phyloP scores from a whole-genome alignment of 2,329 filamentous ascomycete species.

The Curvularia hawaiiensis region DNA sequence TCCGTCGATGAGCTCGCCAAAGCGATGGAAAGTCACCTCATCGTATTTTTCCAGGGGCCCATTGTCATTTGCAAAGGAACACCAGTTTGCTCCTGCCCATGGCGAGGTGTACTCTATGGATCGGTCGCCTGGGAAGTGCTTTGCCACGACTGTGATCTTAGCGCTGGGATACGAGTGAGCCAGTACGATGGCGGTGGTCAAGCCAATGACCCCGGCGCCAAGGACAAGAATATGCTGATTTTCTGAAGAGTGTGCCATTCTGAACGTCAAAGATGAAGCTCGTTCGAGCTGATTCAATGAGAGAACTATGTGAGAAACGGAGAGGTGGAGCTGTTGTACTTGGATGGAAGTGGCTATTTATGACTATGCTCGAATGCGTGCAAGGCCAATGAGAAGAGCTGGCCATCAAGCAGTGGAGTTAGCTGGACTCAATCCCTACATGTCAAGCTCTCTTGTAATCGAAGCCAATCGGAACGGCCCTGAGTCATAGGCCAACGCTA shows the following conservation, averaged over 20 bases:
- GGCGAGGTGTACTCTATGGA: conserved; percentile 89
- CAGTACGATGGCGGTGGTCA: conserved; percentile 68
- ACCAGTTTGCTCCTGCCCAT: conserved; percentile 83
- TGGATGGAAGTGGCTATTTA: neutral
- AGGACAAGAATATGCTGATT: conserved; percentile 35
- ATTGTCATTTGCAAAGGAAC: conserved; percentile 57
- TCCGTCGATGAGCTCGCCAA: conserved; percentile 33
- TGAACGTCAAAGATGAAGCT: neutral
- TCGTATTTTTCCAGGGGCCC: conserved; percentile 41
- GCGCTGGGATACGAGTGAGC: conserved; percentile 59
- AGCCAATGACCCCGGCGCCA: conserved; percentile 68
- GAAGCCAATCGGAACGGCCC: neutral
- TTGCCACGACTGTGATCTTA: conserved; percentile 74
- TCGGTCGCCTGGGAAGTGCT: conserved; percentile 93
- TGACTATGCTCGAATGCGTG: neutral
- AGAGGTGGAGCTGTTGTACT: neutral
- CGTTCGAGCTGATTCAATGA: neutral
- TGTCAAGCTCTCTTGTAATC: neutral
- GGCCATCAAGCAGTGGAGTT: neutral
- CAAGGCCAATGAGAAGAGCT: neutral
- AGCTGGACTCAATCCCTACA: neutral
- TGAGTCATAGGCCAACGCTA: neutral
- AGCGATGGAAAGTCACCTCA: conserved; percentile 37
- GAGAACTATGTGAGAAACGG: neutral
- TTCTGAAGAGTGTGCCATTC: conserved; percentile 20